Percentiles rank a stretch among this genome's conserved stretches.
Evolutionary conservation across 2,329 filamentous ascomycete genomes (phyloP).

Genomic region (Didymella glomerata): DNA sequence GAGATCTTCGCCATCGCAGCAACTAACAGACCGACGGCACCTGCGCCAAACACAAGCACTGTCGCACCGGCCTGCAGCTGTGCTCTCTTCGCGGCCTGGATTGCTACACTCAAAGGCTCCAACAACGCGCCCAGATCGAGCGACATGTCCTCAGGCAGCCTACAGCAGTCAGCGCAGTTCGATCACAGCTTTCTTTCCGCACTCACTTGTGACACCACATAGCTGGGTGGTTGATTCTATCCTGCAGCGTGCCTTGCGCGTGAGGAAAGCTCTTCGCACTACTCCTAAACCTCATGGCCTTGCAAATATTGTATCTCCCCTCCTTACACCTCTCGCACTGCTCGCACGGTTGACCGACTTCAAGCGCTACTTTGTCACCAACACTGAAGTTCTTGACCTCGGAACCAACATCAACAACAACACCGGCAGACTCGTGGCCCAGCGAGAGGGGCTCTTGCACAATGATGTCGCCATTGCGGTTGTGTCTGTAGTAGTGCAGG

Average conservation of each 20-base stretch:
- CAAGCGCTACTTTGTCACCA: slow-evolving; percentile 89
- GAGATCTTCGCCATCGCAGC: slow-evolving; percentile 65
- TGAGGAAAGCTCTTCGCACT: slow-evolving; percentile 69
- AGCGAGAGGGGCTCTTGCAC: slow-evolving; percentile 84
- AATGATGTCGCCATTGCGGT: slow-evolving; percentile 85
- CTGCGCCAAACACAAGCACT: slow-evolving; percentile 68
- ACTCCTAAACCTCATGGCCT: slow-evolving; percentile 65
- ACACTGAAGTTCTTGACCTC: slow-evolving; percentile 68
- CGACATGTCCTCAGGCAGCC: slow-evolving; percentile 61
- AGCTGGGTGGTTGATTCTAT: slow-evolving; percentile 68
- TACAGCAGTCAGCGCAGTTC: slow-evolving; percentile 25
- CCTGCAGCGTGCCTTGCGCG: slow-evolving; percentile 70
- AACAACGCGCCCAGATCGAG: slow-evolving; percentile 66
- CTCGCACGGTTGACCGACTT: slow-evolving; percentile 88
- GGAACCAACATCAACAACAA: slow-evolving; percentile 74
- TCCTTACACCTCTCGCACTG: slow-evolving; percentile 63
- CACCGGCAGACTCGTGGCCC: slow-evolving; percentile 79
- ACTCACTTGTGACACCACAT: slow-evolving; percentile 64
- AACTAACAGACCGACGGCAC: slow-evolving; percentile 67
- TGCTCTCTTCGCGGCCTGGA: slow-evolving; percentile 67
- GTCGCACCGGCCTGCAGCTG: slow-evolving; percentile 57
- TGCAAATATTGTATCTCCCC: slow-evolving; percentile 70
- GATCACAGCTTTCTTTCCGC: not conserved
- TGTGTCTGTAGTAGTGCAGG: slow-evolving; percentile 86
- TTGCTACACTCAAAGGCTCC: slow-evolving; percentile 67